Evolutionary conservation across 1,139 yeast genomes (phyloP), one percentile per base, ranked within the genome.

Genomic region (Candida tunisiensis): DNA sequence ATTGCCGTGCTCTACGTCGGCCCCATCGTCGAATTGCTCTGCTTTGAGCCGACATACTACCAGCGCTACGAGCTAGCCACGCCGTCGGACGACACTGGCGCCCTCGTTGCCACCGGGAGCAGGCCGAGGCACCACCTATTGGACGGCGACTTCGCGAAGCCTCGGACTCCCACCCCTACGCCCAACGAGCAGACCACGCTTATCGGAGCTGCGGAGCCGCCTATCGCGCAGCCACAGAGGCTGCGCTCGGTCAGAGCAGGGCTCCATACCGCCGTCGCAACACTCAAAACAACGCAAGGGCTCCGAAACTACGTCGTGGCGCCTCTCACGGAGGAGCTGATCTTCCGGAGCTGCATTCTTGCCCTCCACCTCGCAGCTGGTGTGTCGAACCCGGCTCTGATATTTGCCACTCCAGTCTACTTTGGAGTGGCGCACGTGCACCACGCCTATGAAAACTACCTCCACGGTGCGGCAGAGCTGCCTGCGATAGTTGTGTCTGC

Each of bases 361-460:
- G 58, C 64, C 7, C 47, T 63, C 6, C 53, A 57, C 29, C 38
- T 46, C 24, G 60, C 57, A 8, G 49, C 44, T 4, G 36, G 41
- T 15, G 32, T 44, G 10, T 35, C 55, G 17, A 30, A 38, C 9
- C 35, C 34, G 6, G 32, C 45, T 9, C 42, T 60, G 19, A 44
- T 69, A 3, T 42, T 50, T 27, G 48, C 51, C 16, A 62, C 85
- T 2, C 93, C 95, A 0, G 42, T 74, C 13, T 63, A 73, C 36
- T 88, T 88, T 55, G 93, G 94, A 1, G 44, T 80, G n/a, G 95
- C 96, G 0, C 99, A 88, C 51, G 33, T 78, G 12, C 94, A 88
- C 46, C 96, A 88, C 49, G 92, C 73, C 1, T 62, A 61, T 38
- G 79, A 72, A 33, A 42, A 68, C 29, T 59, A 57, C 34, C 41